Evolutionary conservation across 176 grass and related monocot genomes (phyloP), one percentile per base, ranked within the genome.

Genomic region (Oryza nivara): DNA sequence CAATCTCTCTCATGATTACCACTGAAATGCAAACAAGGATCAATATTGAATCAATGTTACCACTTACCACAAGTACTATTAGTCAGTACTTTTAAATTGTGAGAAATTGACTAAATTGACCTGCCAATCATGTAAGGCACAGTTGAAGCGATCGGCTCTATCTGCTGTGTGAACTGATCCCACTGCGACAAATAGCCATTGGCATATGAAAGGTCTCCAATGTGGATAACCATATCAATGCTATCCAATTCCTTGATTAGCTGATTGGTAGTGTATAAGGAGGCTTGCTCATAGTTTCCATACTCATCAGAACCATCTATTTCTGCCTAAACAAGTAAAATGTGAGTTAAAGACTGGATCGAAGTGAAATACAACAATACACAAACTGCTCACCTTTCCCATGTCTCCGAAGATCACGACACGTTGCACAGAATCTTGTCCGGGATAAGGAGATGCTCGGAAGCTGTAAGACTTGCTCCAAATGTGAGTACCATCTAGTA

Each of bases 1-100:
- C 93, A 94, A 86, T 98, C 96, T 78, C 96, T 91, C 66, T 98
- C 96, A 26, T 98, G 96, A 13, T 98, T 98, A 63, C 93, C 93
- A 35, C 96, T 95, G 3, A 76, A 87, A 25, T 15, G 7, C 12
- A 3, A 11, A 23, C 40, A 60, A 75, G 7, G 0, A 48, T 68
- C 34, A 38, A 67, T 79, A 10, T n/a, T 2, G 6, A 60, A 60
- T 60, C 54, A 60, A 7, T 41, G 7, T 41, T 41, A 41, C 38
- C 38, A 40, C 38, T 58, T 20, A 58, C 17, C 54, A 7, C 17
- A 60, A 60, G 6, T 60, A 41, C 19, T 16, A 54, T 11, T 54
- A n/a, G 54, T n/a, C 3, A 54, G 3, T 17, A 60, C 19, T 60
- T n/a, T 1, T n/a, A n/a, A 60, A 60, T n/a, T 60, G 6, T 60